Percentiles rank a stretch among this genome's conserved stretches.
Evolutionary conservation across 495 filamentous ascomycete species (phyloP).

Genomic region (Penicillium roqueforti): DNA sequence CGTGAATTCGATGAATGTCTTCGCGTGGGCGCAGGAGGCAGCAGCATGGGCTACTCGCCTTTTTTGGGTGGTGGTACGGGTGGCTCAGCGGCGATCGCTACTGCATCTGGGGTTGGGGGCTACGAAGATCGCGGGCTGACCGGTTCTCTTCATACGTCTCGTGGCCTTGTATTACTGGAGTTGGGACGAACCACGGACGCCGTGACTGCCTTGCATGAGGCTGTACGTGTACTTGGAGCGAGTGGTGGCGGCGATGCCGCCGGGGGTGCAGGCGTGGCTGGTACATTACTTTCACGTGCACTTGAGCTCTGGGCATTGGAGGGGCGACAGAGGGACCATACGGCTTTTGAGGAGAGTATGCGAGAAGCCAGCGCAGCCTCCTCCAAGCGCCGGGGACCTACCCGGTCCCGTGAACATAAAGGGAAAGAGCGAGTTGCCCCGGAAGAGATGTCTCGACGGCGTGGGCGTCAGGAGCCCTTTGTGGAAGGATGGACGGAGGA

Average conservation of each 20-base stretch:
- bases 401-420: conserved; percentile 25
- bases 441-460: conserved; percentile 24
- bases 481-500: conserved; percentile 39
- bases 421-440: conserved; percentile 21
- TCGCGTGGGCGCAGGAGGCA: conserved; percentile 67
- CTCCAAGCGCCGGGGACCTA: conserved; percentile 18
- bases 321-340: conserved; percentile 26
- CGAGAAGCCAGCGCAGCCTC: neutral
- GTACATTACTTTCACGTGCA: conserved; percentile 68
- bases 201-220: conserved; percentile 64
- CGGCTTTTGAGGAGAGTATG: neutral
- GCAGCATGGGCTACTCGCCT: conserved; percentile 46
- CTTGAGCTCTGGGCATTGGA: conserved; percentile 61
- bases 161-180: conserved; percentile 68
- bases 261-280: conserved; percentile 64
- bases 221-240: conserved; percentile 51
- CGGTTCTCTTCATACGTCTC: conserved; percentile 44
- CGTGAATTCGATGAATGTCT: conserved; percentile 78
- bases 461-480: conserved; percentile 20
- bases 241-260: conserved; percentile 56
- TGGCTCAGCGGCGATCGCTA: conserved; percentile 29
- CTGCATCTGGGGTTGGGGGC: conserved; percentile 41
- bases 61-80: conserved; percentile 38
- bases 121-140: conserved; percentile 46
- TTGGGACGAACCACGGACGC: conserved; percentile 62